A percentile compares a stretch with the other conserved stretches of the same genome.
These are phyloP conservation scores for Blastobotrys serpentis DNA, from an alignment of 1,139 yeast genomes.

Conservation along the genomic window DNA sequence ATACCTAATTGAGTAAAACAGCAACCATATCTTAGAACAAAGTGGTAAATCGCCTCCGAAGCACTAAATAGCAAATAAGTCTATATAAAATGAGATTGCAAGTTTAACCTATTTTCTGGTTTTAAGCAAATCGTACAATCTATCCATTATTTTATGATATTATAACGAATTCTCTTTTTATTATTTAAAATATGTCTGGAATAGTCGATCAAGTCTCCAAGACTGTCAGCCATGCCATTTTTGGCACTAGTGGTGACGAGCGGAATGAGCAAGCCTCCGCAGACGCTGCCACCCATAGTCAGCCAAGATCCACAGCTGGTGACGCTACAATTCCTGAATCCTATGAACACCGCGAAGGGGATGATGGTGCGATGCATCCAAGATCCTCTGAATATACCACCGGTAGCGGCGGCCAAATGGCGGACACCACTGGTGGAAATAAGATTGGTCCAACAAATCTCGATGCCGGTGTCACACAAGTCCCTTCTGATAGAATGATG, in stretches of 20 bases:
- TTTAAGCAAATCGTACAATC: too few relatives aligned
- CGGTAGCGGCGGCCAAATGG: slow-evolving; percentile 8
- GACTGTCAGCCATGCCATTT: slow-evolving; percentile 18
- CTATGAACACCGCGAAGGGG: background rate
- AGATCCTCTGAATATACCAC: slow-evolving; percentile 15
- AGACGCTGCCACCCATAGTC: slow-evolving; percentile 6
- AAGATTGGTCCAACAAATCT: slow-evolving; percentile 15
- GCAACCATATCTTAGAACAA: background rate
- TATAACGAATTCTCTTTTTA: background rate
- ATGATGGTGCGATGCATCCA: background rate
- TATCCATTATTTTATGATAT: too few relatives aligned
- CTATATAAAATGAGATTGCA: too few relatives aligned
- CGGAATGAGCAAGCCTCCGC: background rate
- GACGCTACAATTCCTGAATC: background rate
- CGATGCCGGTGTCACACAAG: slow-evolving; percentile 5
- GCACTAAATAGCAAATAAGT: too few relatives aligned
- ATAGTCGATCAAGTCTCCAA: slow-evolving; percentile 21
- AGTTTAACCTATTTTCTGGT: too few relatives aligned
- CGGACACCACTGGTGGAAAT: slow-evolving; percentile 11
- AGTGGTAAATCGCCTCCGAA: slow-evolving; percentile 7
- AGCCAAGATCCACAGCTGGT: slow-evolving; percentile 1
- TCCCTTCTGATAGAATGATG: background rate
- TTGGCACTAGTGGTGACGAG: slow-evolving; percentile 13
- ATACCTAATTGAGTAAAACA: background rate
- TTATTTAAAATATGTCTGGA: slow-evolving; percentile 15